Conservation (phyloP, 2,329 filamentous ascomycete genomes). For the Ophiosphaerella korrae region DNA sequence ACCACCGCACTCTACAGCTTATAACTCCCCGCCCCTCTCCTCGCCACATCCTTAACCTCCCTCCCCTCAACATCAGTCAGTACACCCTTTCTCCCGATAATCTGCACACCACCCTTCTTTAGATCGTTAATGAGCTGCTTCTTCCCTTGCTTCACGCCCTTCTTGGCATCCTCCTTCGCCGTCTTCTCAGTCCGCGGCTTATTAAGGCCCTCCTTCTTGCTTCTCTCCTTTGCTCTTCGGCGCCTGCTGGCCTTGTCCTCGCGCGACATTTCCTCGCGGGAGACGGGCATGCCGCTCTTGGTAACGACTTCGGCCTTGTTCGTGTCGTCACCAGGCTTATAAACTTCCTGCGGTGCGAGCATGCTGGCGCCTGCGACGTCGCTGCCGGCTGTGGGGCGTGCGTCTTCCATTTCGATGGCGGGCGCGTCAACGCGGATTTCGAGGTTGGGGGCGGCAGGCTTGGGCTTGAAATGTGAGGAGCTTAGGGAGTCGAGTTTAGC, state of each 20-base stretch:
- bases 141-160: constrained; percentile 53
- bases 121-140: constrained; percentile 60
- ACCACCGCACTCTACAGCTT: constrained; percentile 32
- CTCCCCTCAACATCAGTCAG: constrained; percentile 83
- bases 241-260: constrained; percentile 81
- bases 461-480: constrained; percentile 95
- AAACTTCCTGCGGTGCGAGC: constrained; percentile 93
- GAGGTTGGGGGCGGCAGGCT: constrained; percentile 77
- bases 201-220: constrained; percentile 68
- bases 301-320: constrained; percentile 74
- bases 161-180: constrained; percentile 56
- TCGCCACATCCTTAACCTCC: constrained; percentile 58
- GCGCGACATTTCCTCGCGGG: constrained; percentile 82
- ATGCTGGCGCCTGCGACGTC: constrained; percentile 71
- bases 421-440: constrained; percentile 89
- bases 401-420: constrained; percentile 94
- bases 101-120: constrained; percentile 85
- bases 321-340: constrained; percentile 74
- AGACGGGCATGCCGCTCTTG: constrained; percentile 77
- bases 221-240: constrained; percentile 83
- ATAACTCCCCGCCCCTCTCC: constrained; percentile 37
- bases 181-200: constrained; percentile 48
- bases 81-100: constrained; percentile 75
- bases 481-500: constrained; percentile 84
- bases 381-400: constrained; percentile 80